These are phyloP conservation scores for Hypoxylon intermedium DNA, from an alignment of 495 filamentous ascomycete species.

Conservation along the genomic window DNA sequence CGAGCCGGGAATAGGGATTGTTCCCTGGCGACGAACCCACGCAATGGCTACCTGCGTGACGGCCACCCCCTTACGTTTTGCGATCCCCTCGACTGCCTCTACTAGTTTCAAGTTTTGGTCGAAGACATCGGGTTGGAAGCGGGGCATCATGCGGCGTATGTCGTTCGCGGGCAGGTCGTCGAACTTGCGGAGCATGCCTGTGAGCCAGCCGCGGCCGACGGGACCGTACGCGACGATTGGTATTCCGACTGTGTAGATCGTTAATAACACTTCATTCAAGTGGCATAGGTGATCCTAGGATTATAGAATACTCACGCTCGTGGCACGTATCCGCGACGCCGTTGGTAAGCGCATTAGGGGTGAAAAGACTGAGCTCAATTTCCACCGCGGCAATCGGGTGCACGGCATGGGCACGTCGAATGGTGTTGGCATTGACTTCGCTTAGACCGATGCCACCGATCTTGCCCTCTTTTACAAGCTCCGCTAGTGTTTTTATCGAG, in stretches of 20 bases:
- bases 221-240: constrained; percentile 54
- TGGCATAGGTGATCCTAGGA: background rate
- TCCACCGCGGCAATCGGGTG: constrained; percentile 50
- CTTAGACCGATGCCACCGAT: constrained; percentile 60
- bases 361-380: constrained; percentile 53
- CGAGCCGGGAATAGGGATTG: constrained; percentile 62
- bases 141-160: constrained; percentile 48
- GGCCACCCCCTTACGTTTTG: constrained; percentile 54
- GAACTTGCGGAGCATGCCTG: constrained; percentile 40
- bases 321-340: constrained; percentile 48
- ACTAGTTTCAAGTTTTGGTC: constrained; percentile 60
- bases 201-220: constrained; percentile 54
- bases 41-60: constrained; percentile 59
- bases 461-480: constrained; percentile 64
- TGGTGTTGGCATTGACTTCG: constrained; percentile 41
- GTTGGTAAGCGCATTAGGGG: constrained; percentile 40
- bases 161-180: constrained; percentile 51
- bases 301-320: constrained; percentile 40
- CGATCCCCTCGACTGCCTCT: constrained; percentile 52
- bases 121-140: constrained; percentile 60
- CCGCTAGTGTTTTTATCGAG: constrained; percentile 14
- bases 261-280: background rate
- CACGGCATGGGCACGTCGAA: constrained; percentile 46
- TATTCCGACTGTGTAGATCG: constrained; percentile 47
- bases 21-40: constrained; percentile 62